Conservation (phyloP, 2,329 filamentous ascomycete species). For the Monosporascus sp. region DNA sequence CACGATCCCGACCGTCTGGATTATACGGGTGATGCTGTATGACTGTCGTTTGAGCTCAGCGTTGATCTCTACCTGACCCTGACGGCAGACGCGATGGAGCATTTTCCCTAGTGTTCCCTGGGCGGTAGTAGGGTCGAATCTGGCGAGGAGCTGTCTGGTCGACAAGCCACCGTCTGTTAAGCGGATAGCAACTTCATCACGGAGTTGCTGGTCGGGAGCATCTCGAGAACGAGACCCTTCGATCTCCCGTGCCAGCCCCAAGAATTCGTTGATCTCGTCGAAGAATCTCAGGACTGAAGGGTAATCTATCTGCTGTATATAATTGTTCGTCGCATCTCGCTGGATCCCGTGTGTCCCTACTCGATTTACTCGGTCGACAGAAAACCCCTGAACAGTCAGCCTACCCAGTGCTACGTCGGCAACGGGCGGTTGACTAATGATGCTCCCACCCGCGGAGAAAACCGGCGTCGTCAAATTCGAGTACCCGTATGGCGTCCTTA, state of each 20-base stretch:
- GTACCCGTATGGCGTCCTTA: slow-evolving; percentile 22
- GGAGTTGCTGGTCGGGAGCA: slow-evolving; percentile 1
- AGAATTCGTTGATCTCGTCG: slow-evolving; percentile 20
- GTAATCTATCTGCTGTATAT: slow-evolving; percentile 15
- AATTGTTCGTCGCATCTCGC: not conserved
- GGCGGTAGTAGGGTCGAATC: slow-evolving; percentile 2
- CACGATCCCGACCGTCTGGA: slow-evolving; percentile 5
- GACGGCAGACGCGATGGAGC: not conserved
- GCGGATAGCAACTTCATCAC: slow-evolving; percentile 1
- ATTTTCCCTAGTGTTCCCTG: not conserved
- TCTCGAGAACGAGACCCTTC: not conserved
- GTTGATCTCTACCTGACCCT: slow-evolving; percentile 1
- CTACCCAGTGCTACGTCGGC: slow-evolving; percentile 5
- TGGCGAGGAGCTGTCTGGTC: slow-evolving; percentile 1
- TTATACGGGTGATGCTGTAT: slow-evolving; percentile 6
- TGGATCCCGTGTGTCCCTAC: slow-evolving; percentile 14
- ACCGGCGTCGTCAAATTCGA: slow-evolving; percentile 12
- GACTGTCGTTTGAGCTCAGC: not conserved
- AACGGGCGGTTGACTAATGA: not conserved
- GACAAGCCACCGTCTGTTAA: slow-evolving; percentile 11
- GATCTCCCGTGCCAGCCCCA: slow-evolving; percentile 2
- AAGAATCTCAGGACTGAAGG: slow-evolving; percentile 16
- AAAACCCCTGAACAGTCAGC: slow-evolving; percentile 15
- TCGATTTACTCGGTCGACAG: slow-evolving; percentile 15
- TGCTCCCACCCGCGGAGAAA: slow-evolving; percentile 18